These are phyloP conservation scores for Xylaria sp. DNA, from an alignment of 2,329 filamentous ascomycete genomes.

Conservation along the genomic window DNA sequence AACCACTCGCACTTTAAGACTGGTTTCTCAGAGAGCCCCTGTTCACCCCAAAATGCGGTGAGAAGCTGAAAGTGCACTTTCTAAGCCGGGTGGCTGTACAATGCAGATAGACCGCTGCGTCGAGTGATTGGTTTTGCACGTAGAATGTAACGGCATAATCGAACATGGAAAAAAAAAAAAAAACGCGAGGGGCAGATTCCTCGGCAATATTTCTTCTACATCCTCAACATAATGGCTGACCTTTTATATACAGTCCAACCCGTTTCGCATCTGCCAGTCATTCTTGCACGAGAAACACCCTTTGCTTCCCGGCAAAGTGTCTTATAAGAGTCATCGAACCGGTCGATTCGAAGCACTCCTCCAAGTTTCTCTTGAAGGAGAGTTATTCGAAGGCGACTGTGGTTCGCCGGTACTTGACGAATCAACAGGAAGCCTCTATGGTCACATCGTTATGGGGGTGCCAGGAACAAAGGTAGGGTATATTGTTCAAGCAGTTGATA, in stretches of 20 bases:
- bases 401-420: conserved; percentile 24
- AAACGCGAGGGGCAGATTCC: not conserved
- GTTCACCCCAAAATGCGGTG: too few relatives aligned
- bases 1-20: not conserved
- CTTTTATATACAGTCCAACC: too few relatives aligned
- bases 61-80: not conserved
- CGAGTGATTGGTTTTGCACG: not conserved
- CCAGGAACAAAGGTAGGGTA: conserved; percentile 19
- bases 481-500: conserved; percentile 3
- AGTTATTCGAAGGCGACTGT: conserved; percentile 17
- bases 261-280: too few relatives aligned
- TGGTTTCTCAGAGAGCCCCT: not conserved
- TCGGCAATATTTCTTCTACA: not conserved
- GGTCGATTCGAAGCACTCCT: conserved; percentile 10
- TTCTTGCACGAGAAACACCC: too few relatives aligned
- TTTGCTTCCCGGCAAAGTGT: conserved; percentile 9
- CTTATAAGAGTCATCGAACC: not conserved
- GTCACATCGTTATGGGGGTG: conserved; percentile 28
- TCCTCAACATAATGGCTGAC: too few relatives aligned
- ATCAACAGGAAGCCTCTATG: conserved; percentile 13
- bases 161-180: not conserved
- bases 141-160: not conserved
- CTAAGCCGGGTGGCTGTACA: conserved; percentile 20
- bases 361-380: not conserved
- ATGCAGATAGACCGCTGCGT: not conserved